phyloP scores from a whole-genome alignment of 768 basidiomycete genomes.

The Amanita polypyramis region DNA sequence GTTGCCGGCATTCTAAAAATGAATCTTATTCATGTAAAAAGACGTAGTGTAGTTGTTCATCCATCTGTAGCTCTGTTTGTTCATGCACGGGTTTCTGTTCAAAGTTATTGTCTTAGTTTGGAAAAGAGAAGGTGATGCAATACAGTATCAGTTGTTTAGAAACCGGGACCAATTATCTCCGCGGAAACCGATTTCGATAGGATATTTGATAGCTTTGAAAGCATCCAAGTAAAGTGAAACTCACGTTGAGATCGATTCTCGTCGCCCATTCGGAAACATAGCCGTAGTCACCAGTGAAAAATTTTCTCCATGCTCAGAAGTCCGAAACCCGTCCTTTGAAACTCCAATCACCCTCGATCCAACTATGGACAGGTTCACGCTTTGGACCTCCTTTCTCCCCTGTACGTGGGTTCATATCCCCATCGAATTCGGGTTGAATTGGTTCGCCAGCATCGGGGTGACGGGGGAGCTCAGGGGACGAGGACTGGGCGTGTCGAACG shows the following conservation, averaged over 20 bases:
- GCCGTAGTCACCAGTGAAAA: no score
- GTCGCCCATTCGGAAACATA: no score
- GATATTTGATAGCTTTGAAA: no score
- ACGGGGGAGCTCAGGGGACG: constrained; percentile 30
- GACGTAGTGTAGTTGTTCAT: not conserved
- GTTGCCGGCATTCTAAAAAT: no score
- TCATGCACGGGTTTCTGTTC: not conserved
- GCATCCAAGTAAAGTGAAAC: no score
- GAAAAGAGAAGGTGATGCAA: no score
- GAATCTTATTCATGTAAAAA: not conserved
- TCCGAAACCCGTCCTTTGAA: constrained; percentile 84
- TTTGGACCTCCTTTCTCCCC: constrained; percentile 87
- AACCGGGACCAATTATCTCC: no score
- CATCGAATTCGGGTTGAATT: constrained; percentile 61
- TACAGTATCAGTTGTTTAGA: no score
- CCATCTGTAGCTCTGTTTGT: not conserved
- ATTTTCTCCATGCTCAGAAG: constrained; percentile 33
- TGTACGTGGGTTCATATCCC: constrained; percentile 70
- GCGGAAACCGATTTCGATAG: no score
- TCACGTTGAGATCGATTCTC: no score
- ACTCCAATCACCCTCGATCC: constrained; percentile 76
- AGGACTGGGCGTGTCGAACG: constrained; percentile 43
- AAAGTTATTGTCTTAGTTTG: not conserved
- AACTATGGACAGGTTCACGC: constrained; percentile 63
- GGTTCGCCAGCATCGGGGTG: constrained; percentile 65